Evolutionary conservation across 2,329 filamentous ascomycete species (phyloP).

Genomic region (Trichoderma polysporum): DNA sequence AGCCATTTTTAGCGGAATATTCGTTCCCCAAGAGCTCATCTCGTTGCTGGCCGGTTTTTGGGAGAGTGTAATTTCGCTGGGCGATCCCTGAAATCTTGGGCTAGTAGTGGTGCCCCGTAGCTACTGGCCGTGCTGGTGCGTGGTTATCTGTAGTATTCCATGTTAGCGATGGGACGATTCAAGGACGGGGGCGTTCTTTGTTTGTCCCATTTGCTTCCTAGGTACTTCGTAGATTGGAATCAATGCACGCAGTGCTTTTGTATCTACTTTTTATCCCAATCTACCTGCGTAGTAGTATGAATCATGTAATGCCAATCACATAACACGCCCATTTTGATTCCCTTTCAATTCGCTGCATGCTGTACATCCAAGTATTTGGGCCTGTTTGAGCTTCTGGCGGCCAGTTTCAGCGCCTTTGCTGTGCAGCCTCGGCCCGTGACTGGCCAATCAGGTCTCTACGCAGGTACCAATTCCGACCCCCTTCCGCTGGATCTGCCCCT

Average conservation of each 20-base stretch:
- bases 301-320: not conserved
- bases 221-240: too few species aligned
- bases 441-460: not conserved
- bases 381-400: not conserved
- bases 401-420: constrained; percentile 1
- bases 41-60: constrained; percentile 1
- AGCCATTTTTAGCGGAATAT: not conserved
- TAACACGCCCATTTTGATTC: not conserved
- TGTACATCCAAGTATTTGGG: not conserved
- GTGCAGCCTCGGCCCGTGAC: not conserved
- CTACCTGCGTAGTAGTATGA: too few species aligned
- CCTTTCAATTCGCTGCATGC: not conserved
- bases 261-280: too few species aligned
- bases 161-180: not conserved
- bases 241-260: too few species aligned
- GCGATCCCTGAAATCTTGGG: constrained; percentile 16
- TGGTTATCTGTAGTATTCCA: not conserved
- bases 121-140: not conserved
- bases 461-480: not conserved
- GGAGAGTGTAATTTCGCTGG: constrained; percentile 6
- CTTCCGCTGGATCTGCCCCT: constrained; percentile 18
- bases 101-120: not conserved
- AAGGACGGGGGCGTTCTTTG: too few species aligned
- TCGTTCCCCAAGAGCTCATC: not conserved
- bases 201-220: too few species aligned